Percentiles rank a stretch among this genome's conserved stretches.
These are phyloP conservation scores for Tuber magnatum DNA, from an alignment of 495 filamentous ascomycete species.

Conservation along the genomic window DNA sequence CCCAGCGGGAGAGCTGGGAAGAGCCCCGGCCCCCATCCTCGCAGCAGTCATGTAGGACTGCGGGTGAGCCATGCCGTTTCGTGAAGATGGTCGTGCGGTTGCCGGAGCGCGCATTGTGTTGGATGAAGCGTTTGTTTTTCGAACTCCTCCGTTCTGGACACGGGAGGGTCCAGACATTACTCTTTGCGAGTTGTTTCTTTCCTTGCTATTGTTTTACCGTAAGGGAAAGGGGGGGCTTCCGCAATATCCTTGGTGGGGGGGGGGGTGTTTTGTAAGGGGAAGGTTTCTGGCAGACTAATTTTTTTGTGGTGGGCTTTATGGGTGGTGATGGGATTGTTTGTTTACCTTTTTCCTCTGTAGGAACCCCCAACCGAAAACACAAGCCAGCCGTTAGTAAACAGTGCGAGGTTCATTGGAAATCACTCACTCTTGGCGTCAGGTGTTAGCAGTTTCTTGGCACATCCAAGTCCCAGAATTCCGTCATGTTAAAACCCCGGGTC, in stretches of 20 bases:
- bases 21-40: conserved; percentile 17
- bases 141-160: conserved; percentile 26
- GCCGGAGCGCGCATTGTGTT: conserved; percentile 23
- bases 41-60: conserved; percentile 30
- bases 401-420: neutral
- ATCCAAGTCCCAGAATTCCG: neutral
- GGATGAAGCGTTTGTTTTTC: conserved; percentile 21
- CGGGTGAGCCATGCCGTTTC: conserved; percentile 25
- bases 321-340: conserved; percentile 2
- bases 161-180: conserved; percentile 35
- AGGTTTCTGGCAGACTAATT: neutral
- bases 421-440: conserved; percentile 2
- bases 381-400: neutral
- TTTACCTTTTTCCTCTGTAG: neutral
- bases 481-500: neutral
- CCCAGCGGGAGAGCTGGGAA: conserved; percentile 26
- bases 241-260: neutral
- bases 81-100: conserved; percentile 18
- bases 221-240: neutral
- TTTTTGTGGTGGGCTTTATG: neutral
- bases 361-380: neutral
- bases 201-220: neutral
- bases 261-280: neutral
- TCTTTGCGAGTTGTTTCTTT: neutral
- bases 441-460: neutral